Conservation (phyloP, 805 yeast species). For the Metschnikowia drakensbergensis region DNA sequence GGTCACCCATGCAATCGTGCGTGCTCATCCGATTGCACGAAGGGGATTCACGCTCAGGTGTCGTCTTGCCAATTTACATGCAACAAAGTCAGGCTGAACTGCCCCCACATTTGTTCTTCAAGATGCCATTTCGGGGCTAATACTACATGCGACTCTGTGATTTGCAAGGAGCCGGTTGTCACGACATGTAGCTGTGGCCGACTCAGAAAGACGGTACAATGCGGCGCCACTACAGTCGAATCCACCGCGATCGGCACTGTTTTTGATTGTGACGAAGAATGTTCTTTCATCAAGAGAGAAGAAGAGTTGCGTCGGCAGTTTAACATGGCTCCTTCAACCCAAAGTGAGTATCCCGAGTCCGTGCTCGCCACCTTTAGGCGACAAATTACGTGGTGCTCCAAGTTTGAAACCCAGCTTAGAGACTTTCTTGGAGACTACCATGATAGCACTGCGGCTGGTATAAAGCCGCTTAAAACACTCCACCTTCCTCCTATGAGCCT, state of each 20-base stretch:
- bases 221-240: conserved; percentile 48
- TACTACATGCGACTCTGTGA: conserved; percentile 45
- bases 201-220: conserved; percentile 42
- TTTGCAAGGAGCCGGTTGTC: conserved; percentile 49
- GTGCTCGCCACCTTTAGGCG: conserved; percentile 45
- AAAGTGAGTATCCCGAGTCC: conserved; percentile 38
- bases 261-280: conserved; percentile 66
- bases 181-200: conserved; percentile 67
- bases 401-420: conserved; percentile 53
- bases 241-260: conserved; percentile 33
- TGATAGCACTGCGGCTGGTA: conserved; percentile 17
- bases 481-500: conserved; percentile 73
- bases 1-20: conserved; percentile 47
- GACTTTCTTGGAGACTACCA: conserved; percentile 43
- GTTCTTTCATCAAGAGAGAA: conserved; percentile 60
- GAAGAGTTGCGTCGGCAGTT: conserved; percentile 62
- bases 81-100: conserved; percentile 45
- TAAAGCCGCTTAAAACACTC: conserved; percentile 33
- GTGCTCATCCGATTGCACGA: conserved; percentile 64
- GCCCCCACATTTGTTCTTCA: conserved; percentile 65
- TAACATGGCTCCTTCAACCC: conserved; percentile 20
- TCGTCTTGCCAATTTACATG: conserved; percentile 56
- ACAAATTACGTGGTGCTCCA: conserved; percentile 66
- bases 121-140: conserved; percentile 59
- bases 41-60: conserved; percentile 49